Conservation (phyloP, 176 grass and related monocot genomes). For the Aegilops umbellulata region DNA sequence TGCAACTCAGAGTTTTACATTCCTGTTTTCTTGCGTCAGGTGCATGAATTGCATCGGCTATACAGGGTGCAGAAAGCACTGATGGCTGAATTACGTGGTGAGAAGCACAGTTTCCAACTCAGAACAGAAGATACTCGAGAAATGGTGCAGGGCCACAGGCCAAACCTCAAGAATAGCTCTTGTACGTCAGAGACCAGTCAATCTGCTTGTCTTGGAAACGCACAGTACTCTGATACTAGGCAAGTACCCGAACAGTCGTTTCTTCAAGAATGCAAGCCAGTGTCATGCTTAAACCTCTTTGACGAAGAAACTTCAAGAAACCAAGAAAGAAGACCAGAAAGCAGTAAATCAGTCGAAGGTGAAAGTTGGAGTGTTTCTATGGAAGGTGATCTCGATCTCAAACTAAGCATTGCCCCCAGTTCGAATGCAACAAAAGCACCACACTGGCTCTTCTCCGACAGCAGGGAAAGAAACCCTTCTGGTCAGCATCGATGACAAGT, state of each 20-base stretch:
- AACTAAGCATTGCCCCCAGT: slow-evolving; percentile 53
- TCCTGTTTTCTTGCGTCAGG: slow-evolving; percentile 45
- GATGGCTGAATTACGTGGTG: slow-evolving; percentile 49
- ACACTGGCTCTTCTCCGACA: slow-evolving; percentile 32
- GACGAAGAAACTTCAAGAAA: slow-evolving; percentile 37
- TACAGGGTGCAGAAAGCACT: slow-evolving; percentile 71
- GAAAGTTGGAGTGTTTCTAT: slow-evolving; percentile 28
- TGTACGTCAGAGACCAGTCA: slow-evolving; percentile 53
- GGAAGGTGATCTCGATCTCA: slow-evolving; percentile 66
- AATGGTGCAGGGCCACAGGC: slow-evolving; percentile 29
- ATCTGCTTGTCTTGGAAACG: slow-evolving; percentile 27
- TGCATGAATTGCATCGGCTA: slow-evolving; percentile 71
- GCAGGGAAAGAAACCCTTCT: slow-evolving; percentile 39
- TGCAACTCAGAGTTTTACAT: slow-evolving; percentile 5
- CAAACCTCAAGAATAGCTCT: slow-evolving; percentile 39
- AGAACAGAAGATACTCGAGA: slow-evolving; percentile 41
- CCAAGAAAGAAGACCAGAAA: slow-evolving; percentile 28
- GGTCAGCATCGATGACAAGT: slow-evolving; percentile 37
- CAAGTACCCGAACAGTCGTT: slow-evolving; percentile 33
- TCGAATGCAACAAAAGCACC: slow-evolving; percentile 39
- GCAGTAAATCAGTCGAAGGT: slow-evolving; percentile 42
- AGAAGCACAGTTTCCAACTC: slow-evolving; percentile 34
- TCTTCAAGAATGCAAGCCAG: slow-evolving; percentile 39
- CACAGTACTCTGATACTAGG: slow-evolving; percentile 2
- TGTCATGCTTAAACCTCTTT: slow-evolving; percentile 40